Evolutionary conservation across 176 grass and related monocot species (phyloP), one percentile per base, ranked within the genome.

Genomic region (Ensete ventricosum): DNA sequence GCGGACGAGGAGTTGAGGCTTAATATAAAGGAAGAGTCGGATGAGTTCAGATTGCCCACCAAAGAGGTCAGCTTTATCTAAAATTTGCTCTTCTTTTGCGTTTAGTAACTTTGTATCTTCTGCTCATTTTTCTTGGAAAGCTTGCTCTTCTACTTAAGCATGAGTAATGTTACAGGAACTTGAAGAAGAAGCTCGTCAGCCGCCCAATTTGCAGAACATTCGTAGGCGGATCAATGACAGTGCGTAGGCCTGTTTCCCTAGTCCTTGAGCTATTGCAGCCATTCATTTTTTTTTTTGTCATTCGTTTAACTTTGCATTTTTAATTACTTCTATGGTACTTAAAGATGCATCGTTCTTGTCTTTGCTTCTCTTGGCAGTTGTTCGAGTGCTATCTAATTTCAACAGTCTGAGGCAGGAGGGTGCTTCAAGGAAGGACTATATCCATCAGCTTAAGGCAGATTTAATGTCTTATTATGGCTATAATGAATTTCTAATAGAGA

Each of bases 401-500:
- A 94, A 78, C 62, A 85, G 77, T 51, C 84, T 91, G 70, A 99
- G 86, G 78, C 84, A 99, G 79, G 53, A 87, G 82, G 88, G 85
- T 80, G 84, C 91, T 21, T 55, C 90, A 2, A 85, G 95, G 59
- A 99, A 99, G 65, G 88, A 87, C 73, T 99, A 99, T 78, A 50
- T 99, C 49, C 75, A 79, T 72, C 95, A 99, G 70, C 88, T 99
- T 64, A 89, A 99, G 79, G 73, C 78, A 22, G 95, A 99, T n/a
- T 72, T 91, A 53, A 99, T 99, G 76, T 59, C 86, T 51, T 99
- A 99, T 71, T 99, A 94, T 82, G 95, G 88, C 14, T 99, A 99
- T 71, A 99, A 94, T 43, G 95, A 94, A 68, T 99, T 99, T 80
- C 88, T 99, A 2, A 69, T 89, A 53, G 95, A 94, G 49, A 53